Conservation (phyloP, 352 stramenopile species). For the Phytophthora aleatoria region DNA sequence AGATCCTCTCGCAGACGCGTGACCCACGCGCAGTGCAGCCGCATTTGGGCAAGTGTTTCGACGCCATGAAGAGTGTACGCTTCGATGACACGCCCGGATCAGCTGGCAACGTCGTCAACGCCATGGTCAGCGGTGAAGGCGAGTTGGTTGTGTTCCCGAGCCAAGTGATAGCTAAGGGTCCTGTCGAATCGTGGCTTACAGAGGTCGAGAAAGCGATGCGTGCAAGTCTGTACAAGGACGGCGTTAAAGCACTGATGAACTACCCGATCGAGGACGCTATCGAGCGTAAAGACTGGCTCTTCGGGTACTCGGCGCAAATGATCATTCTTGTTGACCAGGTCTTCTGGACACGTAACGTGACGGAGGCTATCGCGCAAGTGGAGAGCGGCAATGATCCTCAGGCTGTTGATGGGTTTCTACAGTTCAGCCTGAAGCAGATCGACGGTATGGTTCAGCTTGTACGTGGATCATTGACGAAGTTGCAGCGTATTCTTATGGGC, state of each 20-base stretch:
- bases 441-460: slow-evolving; percentile 93
- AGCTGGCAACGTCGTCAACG: slow-evolving; percentile 63
- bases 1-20: slow-evolving; percentile 91
- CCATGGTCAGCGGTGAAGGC: slow-evolving; percentile 87
- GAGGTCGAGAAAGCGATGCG: slow-evolving; percentile 91
- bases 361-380: slow-evolving; percentile 76
- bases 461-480: slow-evolving; percentile 78
- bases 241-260: slow-evolving; percentile 79
- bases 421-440: slow-evolving; percentile 92
- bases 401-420: slow-evolving; percentile 83
- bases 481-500: slow-evolving; percentile 91
- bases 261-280: slow-evolving; percentile 91
- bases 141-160: slow-evolving; percentile 84
- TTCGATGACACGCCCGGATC: slow-evolving; percentile 63
- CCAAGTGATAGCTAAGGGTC: slow-evolving; percentile 78
- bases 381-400: slow-evolving; percentile 65
- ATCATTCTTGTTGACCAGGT: slow-evolving; percentile 93
- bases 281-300: slow-evolving; percentile 90
- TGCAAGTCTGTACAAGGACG: slow-evolving; percentile 85
- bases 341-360: slow-evolving; percentile 91
- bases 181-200: slow-evolving; percentile 88
- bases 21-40: slow-evolving; percentile 90
- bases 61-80: slow-evolving; percentile 92
- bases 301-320: slow-evolving; percentile 85
- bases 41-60: slow-evolving; percentile 92